Percentiles rank a stretch among this genome's conserved stretches.
These are phyloP conservation scores for Aureobasidium sp. DNA, from an alignment of 2,329 filamentous ascomycete species.

Conservation along the genomic window DNA sequence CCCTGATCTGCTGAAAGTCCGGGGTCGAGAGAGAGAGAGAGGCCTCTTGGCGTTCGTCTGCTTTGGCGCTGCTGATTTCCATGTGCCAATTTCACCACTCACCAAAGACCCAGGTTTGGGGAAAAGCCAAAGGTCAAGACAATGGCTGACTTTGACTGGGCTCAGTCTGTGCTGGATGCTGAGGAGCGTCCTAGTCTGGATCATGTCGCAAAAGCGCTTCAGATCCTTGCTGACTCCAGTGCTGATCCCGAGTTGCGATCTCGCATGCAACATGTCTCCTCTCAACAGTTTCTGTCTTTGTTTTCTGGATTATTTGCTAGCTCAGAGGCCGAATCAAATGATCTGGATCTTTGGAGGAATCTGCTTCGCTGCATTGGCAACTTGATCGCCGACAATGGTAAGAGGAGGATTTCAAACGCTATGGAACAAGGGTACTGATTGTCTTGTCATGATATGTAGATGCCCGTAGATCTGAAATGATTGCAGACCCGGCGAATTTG, in stretches of 20 bases:
- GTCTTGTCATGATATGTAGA: background rate
- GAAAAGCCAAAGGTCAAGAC: background rate
- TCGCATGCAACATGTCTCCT: background rate
- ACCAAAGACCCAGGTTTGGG: background rate
- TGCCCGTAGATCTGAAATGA: conserved; percentile 6
- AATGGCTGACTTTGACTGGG: conserved; percentile 6
- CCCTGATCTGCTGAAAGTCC: conserved; percentile 1
- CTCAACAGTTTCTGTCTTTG: conserved; percentile 1
- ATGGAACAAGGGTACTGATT: background rate
- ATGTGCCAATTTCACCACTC: background rate
- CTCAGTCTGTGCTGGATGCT: conserved; percentile 5
- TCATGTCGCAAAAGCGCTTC: conserved; percentile 3
- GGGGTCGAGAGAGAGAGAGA: conserved; percentile 1
- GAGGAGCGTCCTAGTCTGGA: conserved; percentile 1
- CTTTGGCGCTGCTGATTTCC: background rate
- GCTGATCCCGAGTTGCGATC: conserved; percentile 3
- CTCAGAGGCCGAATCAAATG: background rate
- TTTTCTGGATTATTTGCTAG: conserved; percentile 2
- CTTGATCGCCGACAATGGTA: conserved; percentile 19
- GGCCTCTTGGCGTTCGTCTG: conserved; percentile 13
- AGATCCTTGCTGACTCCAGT: conserved; percentile 8
- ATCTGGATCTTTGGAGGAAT: background rate
- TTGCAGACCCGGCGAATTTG: conserved; percentile 1
- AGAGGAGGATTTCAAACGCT: background rate
- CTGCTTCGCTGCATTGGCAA: conserved; percentile 19